Conservation (phyloP, 306 rosid species). For the Prunus fruticosa region DNA sequence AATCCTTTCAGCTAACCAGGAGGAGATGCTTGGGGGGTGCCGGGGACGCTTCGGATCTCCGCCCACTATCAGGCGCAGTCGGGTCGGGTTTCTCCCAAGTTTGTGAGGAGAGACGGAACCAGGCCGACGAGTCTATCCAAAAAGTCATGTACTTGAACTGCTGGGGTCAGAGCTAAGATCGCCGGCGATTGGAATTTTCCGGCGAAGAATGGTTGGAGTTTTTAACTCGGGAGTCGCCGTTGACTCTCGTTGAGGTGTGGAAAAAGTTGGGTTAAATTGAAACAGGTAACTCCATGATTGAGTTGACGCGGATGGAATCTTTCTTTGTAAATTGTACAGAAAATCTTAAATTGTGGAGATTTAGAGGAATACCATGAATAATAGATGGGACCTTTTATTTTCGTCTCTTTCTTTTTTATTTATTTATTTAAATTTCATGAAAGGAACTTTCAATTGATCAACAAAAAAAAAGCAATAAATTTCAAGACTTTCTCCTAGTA, state of each 20-base stretch:
- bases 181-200: conserved; percentile 7
- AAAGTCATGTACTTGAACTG: conserved; percentile 89
- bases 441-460: no score
- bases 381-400: neutral
- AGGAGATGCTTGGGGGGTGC: conserved; percentile 30
- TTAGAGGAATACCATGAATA: neutral
- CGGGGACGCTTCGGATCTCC: conserved; percentile 31
- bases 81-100: conserved; percentile 39
- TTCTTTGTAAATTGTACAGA: conserved; percentile 7
- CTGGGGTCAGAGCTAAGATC: conserved; percentile 82
- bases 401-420: no score
- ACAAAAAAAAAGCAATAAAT: no score
- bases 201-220: neutral
- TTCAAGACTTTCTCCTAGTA: no score
- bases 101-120: conserved; percentile 36
- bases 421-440: no score
- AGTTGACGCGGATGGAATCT: conserved; percentile 5
- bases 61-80: conserved; percentile 32
- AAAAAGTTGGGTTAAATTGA: neutral
- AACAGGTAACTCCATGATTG: neutral
- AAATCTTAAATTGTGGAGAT: neutral
- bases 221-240: neutral
- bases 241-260: neutral
- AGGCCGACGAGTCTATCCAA: conserved; percentile 72
- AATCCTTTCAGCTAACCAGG: conserved; percentile 50